Evolutionary conservation across 805 yeast species (phyloP), one percentile per base, ranked within the genome.

Genomic region (Metschnikowia lachancei): DNA sequence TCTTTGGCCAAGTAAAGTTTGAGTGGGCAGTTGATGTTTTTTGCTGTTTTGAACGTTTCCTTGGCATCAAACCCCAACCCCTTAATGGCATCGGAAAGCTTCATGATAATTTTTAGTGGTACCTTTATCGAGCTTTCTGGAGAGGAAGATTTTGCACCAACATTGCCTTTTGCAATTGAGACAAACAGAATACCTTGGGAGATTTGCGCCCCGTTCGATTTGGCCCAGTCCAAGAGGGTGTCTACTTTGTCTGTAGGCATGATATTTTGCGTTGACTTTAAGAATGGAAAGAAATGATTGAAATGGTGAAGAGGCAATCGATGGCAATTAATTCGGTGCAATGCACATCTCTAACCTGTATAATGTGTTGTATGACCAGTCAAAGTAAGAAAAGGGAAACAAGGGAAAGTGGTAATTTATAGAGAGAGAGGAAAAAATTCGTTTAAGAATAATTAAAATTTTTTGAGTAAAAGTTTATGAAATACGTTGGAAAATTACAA

Each of bases 1-100:
- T 63, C 73, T 17, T 62, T 50, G 34, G 69, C 62, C 57, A 72
- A 60, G 43, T 48, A 69, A 28, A 72, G 48, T 54, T 72, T 72
- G 34, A 67, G 52, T n/a, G 69, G 46, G 2, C 65, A 46, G 46
- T 72, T 72, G 20, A 58, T 50, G 32, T 61, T 62, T 5, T 49
- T 36, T 1, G 63, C 53, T 20, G 55, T 51, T 10, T 38, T 35
- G 14, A 53, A 7, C 11, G 57, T 45, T 30, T 13, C 47, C 6
- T 40, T 42, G 2, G 41, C 50, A 11, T 49, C 50, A 11, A 40
- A 24, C 11, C 41, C 53, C 36, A 66, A 61, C 3, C 53, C 48
- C 18, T 53, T 52, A 12, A 61, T 49, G 9, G 72, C 69, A 30
- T 54, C 56, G 16, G 58, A 47, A 12, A 63, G 51, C 41, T 53